Evolutionary conservation across 345 rosid genomes (phyloP), one percentile per base, ranked within the genome.

Genomic region (Orychophragmus violaceus): DNA sequence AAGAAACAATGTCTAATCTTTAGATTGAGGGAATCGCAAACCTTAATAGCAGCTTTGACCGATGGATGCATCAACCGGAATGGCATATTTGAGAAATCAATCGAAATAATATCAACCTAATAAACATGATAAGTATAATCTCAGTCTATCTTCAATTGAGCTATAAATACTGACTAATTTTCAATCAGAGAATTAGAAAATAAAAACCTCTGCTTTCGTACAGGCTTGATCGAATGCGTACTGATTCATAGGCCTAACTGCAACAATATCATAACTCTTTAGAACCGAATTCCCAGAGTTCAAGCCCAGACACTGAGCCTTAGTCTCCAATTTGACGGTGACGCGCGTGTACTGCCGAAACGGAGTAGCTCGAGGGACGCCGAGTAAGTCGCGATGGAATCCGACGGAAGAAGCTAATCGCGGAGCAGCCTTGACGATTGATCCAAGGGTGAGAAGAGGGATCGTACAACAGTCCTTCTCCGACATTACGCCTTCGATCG

Each of bases 271-370:
- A 55, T 90, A 94, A 50, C 76, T 90, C 67, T 88, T 88, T 41
- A 90, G 45, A 48, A 90, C 32, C 8, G 83, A 84, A 66, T 93
- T 93, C 8, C 85, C 90, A 2, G 89, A 57, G 48, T 87, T 93
- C 57, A 93, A 82, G 9, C 77, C 78, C 64, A 76, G 86, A 16
- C 82, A 71, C 75, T 88, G 91, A 53, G 88, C 64, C 1, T 72
- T 56, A n/a, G 45, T 76, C 17, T 94, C 96, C 1, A 83, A 83
- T 14, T 62, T 67, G 54, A 94, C 85, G 0, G 95, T 87, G 71
- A 88, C 77, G 62, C 97, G 95, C 11, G 93, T 84, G 86, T 88
- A 90, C 82, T 90, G 96, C 39, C 95, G 87, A 81, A 87, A 88
- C 58, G 96, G 83, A 19, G 92, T 74, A 68, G 78, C 37, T 61